Evolutionary conservation across 345 rosid genomes (phyloP).

Genomic region (Mercurialis annua): DNA sequence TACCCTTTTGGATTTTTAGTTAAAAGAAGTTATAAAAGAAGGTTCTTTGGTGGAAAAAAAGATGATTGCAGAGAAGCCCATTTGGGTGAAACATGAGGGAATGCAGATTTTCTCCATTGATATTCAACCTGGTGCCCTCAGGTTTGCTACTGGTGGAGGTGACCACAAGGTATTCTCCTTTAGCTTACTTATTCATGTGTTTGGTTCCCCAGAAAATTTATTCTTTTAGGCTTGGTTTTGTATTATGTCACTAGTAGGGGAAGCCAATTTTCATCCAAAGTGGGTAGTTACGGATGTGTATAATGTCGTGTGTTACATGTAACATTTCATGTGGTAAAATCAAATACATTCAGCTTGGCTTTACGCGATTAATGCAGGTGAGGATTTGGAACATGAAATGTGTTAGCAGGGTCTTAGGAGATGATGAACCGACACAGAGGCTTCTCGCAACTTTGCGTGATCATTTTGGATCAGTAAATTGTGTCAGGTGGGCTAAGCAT

Average conservation of each 20-base stretch:
- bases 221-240: neutral
- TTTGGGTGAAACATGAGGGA: conserved; percentile 97
- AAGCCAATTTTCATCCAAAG: neutral
- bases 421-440: conserved; percentile 57
- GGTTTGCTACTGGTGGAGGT: conserved; percentile 99
- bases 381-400: conserved; percentile 95
- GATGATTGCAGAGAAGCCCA: conserved; percentile 97
- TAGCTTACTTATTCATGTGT: conserved; percentile 12
- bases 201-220: neutral
- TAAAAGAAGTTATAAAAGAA: conserved; percentile 10
- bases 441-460: conserved; percentile 96
- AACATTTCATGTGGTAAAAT: neutral
- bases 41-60: conserved; percentile 22
- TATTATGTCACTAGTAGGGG: conserved; percentile 11
- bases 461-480: conserved; percentile 99
- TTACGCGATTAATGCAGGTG: conserved; percentile 45
- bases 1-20: conserved; percentile 13
- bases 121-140: conserved; percentile 88
- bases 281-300: neutral
- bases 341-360: neutral
- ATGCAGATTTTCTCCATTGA: conserved; percentile 97
- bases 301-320: neutral
- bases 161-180: conserved; percentile 74
- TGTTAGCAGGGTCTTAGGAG: conserved; percentile 55
- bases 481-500: conserved; percentile 99